A percentile compares a stretch with the other conserved stretches of the same genome.
phyloP scores from a whole-genome alignment of 2,329 filamentous ascomycete species.

The Teratosphaeria zuluensis region DNA sequence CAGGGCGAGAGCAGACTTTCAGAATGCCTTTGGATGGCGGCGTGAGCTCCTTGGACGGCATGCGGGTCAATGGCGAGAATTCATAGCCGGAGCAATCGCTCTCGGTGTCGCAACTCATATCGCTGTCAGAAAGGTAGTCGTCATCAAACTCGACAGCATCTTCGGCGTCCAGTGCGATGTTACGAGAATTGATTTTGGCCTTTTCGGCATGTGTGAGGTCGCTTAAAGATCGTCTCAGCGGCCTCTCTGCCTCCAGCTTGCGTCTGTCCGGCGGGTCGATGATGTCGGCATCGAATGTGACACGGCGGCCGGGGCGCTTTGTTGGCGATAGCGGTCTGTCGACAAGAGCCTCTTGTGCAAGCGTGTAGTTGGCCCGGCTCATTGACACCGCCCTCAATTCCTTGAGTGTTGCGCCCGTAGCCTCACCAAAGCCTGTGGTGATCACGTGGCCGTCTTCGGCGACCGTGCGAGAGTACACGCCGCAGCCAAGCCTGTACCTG shows the following conservation, averaged over 20 bases:
- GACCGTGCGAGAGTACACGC: constrained; percentile 9
- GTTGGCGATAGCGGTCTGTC: neutral
- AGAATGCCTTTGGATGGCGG: constrained; percentile 11
- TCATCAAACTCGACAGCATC: constrained; percentile 13
- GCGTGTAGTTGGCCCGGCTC: neutral
- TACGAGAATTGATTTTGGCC: neutral
- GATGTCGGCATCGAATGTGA: neutral
- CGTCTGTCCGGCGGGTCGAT: neutral
- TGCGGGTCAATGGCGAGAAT: neutral
- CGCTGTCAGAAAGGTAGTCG: constrained; percentile 5
- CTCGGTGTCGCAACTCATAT: neutral
- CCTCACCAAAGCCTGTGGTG: constrained; percentile 12
- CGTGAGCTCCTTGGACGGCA: constrained; percentile 1
- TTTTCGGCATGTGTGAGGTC: neutral
- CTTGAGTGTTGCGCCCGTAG: neutral
- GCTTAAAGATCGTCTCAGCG: constrained; percentile 1
- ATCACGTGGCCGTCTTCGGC: constrained; percentile 12
- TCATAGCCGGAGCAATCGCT: neutral
- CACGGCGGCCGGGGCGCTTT: neutral
- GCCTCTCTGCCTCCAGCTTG: neutral
- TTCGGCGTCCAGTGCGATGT: constrained; percentile 2
- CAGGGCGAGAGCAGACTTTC: constrained; percentile 3
- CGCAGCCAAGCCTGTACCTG: constrained; percentile 2
- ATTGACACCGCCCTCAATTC: neutral
- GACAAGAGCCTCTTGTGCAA: neutral